Evolutionary conservation across 108 stramenopile genomes (phyloP).

Genomic region (Schizochytrium sp.): DNA sequence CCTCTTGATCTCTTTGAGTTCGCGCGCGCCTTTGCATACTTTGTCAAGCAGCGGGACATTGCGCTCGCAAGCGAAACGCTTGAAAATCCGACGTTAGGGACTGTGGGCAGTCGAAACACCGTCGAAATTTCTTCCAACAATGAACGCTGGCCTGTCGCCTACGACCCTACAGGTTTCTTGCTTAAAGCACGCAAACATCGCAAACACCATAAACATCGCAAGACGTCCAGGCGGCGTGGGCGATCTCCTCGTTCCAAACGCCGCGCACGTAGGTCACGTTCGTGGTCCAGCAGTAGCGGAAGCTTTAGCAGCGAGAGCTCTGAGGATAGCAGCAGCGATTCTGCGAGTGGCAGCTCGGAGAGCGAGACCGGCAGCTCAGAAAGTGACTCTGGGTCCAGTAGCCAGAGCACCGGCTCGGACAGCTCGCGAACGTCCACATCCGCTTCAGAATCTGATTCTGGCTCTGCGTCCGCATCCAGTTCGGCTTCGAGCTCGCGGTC

Average conservation of each 20-base stretch:
- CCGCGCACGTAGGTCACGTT: too few species aligned
- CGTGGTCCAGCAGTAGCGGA: too few species aligned
- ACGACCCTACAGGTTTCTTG: neutral
- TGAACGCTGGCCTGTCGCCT: neutral
- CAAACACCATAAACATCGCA: neutral
- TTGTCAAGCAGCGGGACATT: neutral
- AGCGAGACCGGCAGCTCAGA: neutral
- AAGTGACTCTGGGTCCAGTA: too few species aligned
- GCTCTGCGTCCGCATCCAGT: neutral
- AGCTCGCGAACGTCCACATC: neutral
- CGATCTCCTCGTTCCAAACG: neutral
- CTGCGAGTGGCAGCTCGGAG: too few species aligned
- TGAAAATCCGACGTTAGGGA: neutral
- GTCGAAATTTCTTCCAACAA: neutral
- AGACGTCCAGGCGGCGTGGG: neutral
- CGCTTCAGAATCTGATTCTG: neutral
- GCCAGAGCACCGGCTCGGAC: neutral
- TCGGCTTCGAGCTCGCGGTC: neutral
- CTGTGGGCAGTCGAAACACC: neutral
- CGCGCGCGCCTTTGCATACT: constrained; percentile 10
- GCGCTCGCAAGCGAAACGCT: neutral
- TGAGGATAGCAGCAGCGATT: neutral
- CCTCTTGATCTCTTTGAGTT: constrained; percentile 1
- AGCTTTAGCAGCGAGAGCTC: neutral
- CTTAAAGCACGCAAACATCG: neutral